Evolutionary conservation across 2,329 filamentous ascomycete species (phyloP), one percentile per base, ranked within the genome.

Genomic region (Fusarium sp.): DNA sequence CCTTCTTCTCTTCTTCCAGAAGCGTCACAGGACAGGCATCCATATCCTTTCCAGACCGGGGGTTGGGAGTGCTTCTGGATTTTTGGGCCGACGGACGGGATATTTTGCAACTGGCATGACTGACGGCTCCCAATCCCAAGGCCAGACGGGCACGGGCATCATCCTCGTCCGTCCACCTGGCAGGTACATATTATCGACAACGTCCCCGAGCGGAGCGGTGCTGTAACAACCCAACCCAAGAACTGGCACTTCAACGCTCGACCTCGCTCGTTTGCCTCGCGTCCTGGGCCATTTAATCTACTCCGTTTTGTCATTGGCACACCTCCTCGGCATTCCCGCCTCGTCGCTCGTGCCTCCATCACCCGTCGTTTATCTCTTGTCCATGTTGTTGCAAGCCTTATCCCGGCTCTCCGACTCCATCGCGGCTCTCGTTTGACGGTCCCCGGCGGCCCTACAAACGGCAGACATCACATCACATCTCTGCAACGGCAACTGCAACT

Each of bases 131-230:
- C 62, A 69, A 69, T 31, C 68, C 58, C 62, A 69, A 69, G 52
- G 61, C 52, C 60, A 66, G 64, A 67, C 58, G 29, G 67, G 66
- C 52, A 75, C 72, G 72, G 66, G 59, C 66, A 68, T 69, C 62
- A 59, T 60, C 64, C 57, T 66, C 63, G 69, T 73, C 69, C 66
- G 37, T 67, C 66, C 67, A 60, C 67, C 69, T 67, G 72, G 63
- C 71, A 64, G 76, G 76, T 78, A 78, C 76, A 73, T 52, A 52
- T 78, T 71, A 77, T 77, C 76, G 65, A 63, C 69, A 78, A 71
- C 71, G 59, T 77, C 76, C 76, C 76, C 74, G 64, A 57, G 60
- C 66, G 40, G 40, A 22, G 60, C 66, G 60, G 59, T 71, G 70
- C 40, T 76, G 72, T 75, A 73, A 76, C 74, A 72, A 74, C 67